Conservation (phyloP, 805 yeast species). For the Myxozyma neotropica region DNA sequence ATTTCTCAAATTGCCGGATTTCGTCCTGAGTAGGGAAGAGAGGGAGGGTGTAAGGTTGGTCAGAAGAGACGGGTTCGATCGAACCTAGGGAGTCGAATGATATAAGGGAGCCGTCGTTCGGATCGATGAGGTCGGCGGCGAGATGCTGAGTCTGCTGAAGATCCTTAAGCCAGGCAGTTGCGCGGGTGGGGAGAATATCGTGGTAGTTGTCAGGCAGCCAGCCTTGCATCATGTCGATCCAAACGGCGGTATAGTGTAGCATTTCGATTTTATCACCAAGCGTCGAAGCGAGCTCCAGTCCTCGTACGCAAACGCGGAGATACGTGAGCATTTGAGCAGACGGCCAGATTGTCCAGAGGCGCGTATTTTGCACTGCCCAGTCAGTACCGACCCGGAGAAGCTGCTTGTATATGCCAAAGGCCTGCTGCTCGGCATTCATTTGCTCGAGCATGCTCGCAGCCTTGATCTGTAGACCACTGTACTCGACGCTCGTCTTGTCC, state of each 20-base stretch:
- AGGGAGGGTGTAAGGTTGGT: constrained; percentile 10
- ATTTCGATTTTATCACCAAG: constrained; percentile 51
- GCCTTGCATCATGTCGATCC: constrained; percentile 35
- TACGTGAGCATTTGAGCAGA: constrained; percentile 60
- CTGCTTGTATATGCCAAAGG: constrained; percentile 67
- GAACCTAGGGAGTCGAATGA: not conserved
- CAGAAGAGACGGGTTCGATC: not conserved
- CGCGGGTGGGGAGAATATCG: not conserved
- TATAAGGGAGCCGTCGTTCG: not conserved
- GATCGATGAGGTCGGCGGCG: not conserved
- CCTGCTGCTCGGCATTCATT: constrained; percentile 61
- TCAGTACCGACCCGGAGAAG: constrained; percentile 50
- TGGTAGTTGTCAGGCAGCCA: constrained; percentile 19
- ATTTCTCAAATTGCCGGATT: constrained; percentile 2
- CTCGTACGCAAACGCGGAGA: constrained; percentile 66
- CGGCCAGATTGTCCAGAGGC: not conserved
- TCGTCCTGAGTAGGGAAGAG: constrained; percentile 14
- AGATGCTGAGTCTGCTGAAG: not conserved
- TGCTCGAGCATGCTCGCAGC: constrained; percentile 85
- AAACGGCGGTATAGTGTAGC: constrained; percentile 48
- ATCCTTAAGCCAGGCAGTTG: constrained; percentile 8
- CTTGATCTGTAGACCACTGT: constrained; percentile 87
- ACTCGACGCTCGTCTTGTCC: constrained; percentile 69
- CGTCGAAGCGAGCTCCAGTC: constrained; percentile 56
- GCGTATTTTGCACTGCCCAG: not conserved